A percentile compares a stretch with the other conserved stretches of the same genome.
Evolutionary conservation across 1,139 yeast genomes (phyloP).

Genomic region (Suhomyces kunorum): DNA sequence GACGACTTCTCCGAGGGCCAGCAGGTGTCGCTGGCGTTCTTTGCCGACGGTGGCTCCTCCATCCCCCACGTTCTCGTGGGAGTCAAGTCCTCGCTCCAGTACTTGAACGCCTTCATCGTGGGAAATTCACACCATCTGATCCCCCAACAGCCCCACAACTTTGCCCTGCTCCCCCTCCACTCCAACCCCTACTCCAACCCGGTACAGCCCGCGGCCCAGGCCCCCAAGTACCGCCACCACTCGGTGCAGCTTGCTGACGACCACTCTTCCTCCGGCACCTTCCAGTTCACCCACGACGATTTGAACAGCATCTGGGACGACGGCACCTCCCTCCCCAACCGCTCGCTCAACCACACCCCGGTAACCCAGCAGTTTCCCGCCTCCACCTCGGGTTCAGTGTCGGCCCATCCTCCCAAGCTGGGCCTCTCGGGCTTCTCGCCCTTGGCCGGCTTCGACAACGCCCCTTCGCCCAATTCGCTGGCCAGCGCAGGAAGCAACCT

Average conservation of each 20-base stretch:
- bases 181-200: conserved; percentile 16
- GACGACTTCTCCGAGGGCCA: conserved; percentile 83
- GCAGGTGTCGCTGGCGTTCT: conserved; percentile 68
- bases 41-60: conserved; percentile 52
- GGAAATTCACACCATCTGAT: conserved; percentile 43
- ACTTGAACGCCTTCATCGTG: conserved; percentile 54
- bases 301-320: conserved; percentile 28
- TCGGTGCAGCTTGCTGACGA: conserved; percentile 20
- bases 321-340: conserved; percentile 12
- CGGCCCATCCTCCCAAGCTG: conserved; percentile 12
- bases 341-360: conserved; percentile 15
- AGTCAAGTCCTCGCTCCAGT: conserved; percentile 50
- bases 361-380: conserved; percentile 8
- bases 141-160: conserved; percentile 9
- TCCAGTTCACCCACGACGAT: conserved; percentile 24
- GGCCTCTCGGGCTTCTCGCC: conserved; percentile 25
- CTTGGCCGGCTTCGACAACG: conserved; percentile 28
- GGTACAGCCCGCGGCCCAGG: conserved; percentile 13
- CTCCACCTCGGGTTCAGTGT: conserved; percentile 12
- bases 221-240: conserved; percentile 16
- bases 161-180: conserved; percentile 1
- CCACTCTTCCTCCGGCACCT: conserved; percentile 17
- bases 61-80: conserved; percentile 61
- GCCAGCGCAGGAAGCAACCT: conserved; percentile 22
- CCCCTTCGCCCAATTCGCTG: conserved; percentile 23